Evolutionary conservation across 2,329 filamentous ascomycete genomes (phyloP), one percentile per base, ranked within the genome.

Genomic region (Monosporascus sp.): DNA sequence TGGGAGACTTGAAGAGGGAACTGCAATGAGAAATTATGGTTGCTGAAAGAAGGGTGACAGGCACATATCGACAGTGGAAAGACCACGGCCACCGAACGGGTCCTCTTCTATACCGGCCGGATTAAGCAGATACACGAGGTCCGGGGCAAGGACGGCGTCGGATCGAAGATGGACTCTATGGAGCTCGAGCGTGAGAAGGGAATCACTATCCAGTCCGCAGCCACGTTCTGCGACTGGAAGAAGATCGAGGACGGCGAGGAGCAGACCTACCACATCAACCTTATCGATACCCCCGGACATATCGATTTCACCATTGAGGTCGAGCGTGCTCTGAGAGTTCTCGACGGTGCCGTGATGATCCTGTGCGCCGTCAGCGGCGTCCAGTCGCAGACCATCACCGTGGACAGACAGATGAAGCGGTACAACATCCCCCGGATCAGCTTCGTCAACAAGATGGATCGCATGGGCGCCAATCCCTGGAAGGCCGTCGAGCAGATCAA

Each of bases 81-180:
- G 77, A 99, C 94, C 37, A 99, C 94, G 38, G 89, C 85, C 57
- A 97, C 92, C 52, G 94, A 99, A 75, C 89, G 94, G 71, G 91
- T 99, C 45, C 86, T 99, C 53, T 99, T 92, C 81, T 99, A 99
- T 73, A 97, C 94, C 51, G 94, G 94, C 60, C 88, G 94, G 68
- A 97, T 97, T 74, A 95, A 95, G 70, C 82, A 90, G 34, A 97
- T 99, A 65, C 94, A 99, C 77, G 94, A 99, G 74, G 94, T 99
- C 44, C 84, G 94, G 66, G 91, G 91, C 54, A 92, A 93, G 68
- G 94, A 99, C 80, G 84, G 89, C 37, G 91, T 97, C 41, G 94
- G 94, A 60, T 94, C 94, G 56, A 99, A 99, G 78, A 99, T 99
- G 94, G 94, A 99, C 77, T 97, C 92, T 25, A 99, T 99, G 94